Evolutionary conservation across 2,329 filamentous ascomycete species (phyloP).

Genomic region (Phialemonium atrogriseum): DNA sequence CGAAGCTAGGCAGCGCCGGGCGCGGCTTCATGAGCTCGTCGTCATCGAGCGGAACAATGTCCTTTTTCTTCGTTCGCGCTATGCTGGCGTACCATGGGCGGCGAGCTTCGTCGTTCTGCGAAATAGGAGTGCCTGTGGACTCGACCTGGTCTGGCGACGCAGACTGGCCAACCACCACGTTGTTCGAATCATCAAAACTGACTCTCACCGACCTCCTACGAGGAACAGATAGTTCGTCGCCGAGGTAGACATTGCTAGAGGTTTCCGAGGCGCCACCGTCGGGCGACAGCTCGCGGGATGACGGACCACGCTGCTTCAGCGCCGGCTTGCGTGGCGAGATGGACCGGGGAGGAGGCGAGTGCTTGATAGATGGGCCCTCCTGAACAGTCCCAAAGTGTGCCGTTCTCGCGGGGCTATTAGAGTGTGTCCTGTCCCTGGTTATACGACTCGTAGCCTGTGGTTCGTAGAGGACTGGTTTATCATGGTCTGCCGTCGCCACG

Average conservation of each 20-base stretch:
- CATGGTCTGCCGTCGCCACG: slow-evolving; percentile 6
- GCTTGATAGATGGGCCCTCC: slow-evolving; percentile 48
- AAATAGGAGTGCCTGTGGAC: slow-evolving; percentile 28
- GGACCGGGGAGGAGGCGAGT: slow-evolving; percentile 62
- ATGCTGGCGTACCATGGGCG: slow-evolving; percentile 45
- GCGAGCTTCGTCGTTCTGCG: slow-evolving; percentile 24
- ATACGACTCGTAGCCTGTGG: slow-evolving; percentile 6
- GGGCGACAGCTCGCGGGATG: slow-evolving; percentile 40
- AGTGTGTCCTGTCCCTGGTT: slow-evolving; percentile 29
- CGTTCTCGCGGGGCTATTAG: slow-evolving; percentile 56
- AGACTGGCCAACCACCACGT: slow-evolving; percentile 43
- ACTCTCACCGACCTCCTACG: slow-evolving; percentile 63
- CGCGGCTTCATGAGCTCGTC: slow-evolving; percentile 67
- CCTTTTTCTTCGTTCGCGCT: slow-evolving; percentile 41
- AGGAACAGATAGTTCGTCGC: slow-evolving; percentile 27
- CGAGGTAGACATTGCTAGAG: slow-evolving; percentile 20
- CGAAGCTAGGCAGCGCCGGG: slow-evolving; percentile 65
- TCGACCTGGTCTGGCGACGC: slow-evolving; percentile 27
- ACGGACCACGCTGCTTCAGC: slow-evolving; percentile 55
- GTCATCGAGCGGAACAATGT: slow-evolving; percentile 40
- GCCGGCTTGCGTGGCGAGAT: slow-evolving; percentile 72
- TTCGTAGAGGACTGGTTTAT: too few relatives aligned
- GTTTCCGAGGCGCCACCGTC: slow-evolving; percentile 35
- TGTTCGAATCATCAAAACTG: slow-evolving; percentile 68
- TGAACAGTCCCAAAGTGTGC: slow-evolving; percentile 57